phyloP scores from a whole-genome alignment of 345 rosid species.

The Dimocarpus longan region DNA sequence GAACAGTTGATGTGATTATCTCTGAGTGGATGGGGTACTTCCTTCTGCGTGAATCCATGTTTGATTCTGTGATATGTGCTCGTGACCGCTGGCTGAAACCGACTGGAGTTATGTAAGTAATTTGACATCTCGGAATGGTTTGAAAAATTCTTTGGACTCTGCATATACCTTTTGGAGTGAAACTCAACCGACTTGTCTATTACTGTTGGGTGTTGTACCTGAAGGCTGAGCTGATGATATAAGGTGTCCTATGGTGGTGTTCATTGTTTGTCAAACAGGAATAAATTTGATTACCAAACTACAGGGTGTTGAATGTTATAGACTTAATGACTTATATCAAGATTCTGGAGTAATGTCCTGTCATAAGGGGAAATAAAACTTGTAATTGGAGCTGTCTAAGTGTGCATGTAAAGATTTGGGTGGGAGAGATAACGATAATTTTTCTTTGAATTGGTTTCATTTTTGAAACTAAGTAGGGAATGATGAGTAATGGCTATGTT shows the following conservation, averaged over 20 bases:
- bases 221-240: background rate
- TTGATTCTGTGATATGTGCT: conserved; percentile 96
- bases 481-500: background rate
- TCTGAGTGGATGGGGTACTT: conserved; percentile 99
- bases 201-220: background rate
- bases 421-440: background rate
- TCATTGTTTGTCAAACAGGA: background rate
- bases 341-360: background rate
- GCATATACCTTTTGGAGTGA: background rate
- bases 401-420: background rate
- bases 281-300: background rate
- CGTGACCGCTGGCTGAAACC: conserved; percentile 98
- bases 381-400: background rate
- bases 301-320: background rate
- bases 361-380: background rate
- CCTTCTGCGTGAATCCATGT: conserved; percentile 95
- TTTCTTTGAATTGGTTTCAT: background rate
- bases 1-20: conserved; percentile 93
- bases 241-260: background rate
- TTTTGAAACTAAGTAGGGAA: background rate
- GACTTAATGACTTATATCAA: no score
- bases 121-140: background rate
- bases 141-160: background rate
- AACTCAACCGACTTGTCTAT: background rate
- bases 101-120: conserved; percentile 84